Base-by-base conservation (phyloP, 345 rosid species). In the Aquilaria malaccensis region DNA sequence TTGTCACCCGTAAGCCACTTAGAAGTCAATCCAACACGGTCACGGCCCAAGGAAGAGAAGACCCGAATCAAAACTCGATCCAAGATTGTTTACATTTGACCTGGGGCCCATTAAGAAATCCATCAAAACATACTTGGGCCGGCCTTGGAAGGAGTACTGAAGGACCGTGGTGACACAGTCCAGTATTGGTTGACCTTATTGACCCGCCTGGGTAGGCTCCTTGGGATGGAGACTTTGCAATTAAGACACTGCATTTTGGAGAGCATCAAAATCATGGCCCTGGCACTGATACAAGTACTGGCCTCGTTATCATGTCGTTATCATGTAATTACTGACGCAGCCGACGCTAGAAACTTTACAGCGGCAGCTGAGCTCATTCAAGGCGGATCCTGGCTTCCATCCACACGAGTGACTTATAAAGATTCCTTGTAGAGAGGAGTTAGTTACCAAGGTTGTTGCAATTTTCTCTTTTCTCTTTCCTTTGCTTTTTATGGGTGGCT, bases 131-230 rank as follows among this genome's bases (percentile, higher is more conserved):
- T 92, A 76, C 52, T 81, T 92, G 15, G 98, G 96, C 50, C 76
- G 96, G 58, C 96, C 96, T 0, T 91, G 98, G 98, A 89, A 89
- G 69, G 64, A 72, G 45, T 87, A 83, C 56, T 85, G 91, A 0
- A 73, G 95, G 68, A 75, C 80, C 13, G 89, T 86, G n/a, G 68
- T 79, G 59, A 85, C 86, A 95, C 75, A 87, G 55, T 72, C 98
- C 0, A 59, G 52, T 62, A 74, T 92, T 3, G 95, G 77, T 0
- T 22, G 81, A 73, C 53, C 95, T 80, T 55, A 67, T 92, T 22
- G 86, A 87, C 41, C 93, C 98, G 0, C 53, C 82, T 0, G 98
- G 98, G 10, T 89, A 97, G 98, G 77, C 87, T 7, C 75, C 66
- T 45, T 87, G 97, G 98, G 71, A 51, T 7, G 89, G 87, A 0